A percentile compares a stretch with the other conserved stretches of the same genome.
Evolutionary conservation across 441 rosid species (phyloP).

Genomic region (Bruguiera hainesii): DNA sequence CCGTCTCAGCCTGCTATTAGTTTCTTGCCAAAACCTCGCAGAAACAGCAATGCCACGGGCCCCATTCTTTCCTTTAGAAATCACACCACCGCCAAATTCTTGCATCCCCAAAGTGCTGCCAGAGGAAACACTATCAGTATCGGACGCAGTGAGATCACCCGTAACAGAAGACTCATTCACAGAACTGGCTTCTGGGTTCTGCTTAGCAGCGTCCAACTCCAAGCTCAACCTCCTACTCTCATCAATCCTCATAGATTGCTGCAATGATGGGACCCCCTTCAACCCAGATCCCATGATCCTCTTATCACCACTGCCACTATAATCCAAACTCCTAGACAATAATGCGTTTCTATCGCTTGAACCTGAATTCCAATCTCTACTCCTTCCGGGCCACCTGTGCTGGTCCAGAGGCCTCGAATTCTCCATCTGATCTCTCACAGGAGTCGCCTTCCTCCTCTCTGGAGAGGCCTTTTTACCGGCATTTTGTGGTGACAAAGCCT

Average conservation of each 20-base stretch:
- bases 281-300: slow-evolving; percentile 44
- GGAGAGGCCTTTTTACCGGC: slow-evolving; percentile 54
- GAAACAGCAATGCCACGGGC: slow-evolving; percentile 49
- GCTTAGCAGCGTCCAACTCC: slow-evolving; percentile 38
- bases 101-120: slow-evolving; percentile 57
- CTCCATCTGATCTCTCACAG: slow-evolving; percentile 51
- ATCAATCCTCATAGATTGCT: slow-evolving; percentile 47
- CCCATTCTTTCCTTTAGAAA: slow-evolving; percentile 32
- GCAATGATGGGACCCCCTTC: slow-evolving; percentile 50
- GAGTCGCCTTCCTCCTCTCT: slow-evolving; percentile 55
- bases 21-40: slow-evolving; percentile 68
- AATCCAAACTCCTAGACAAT: slow-evolving; percentile 62
- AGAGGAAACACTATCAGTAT: slow-evolving; percentile 80
- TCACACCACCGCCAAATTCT: slow-evolving; percentile 34
- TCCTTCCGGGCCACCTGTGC: slow-evolving; percentile 71
- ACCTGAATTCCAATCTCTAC: slow-evolving; percentile 40
- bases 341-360: slow-evolving; percentile 30
- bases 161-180: slow-evolving; percentile 28
- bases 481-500: slow-evolving; percentile 47
- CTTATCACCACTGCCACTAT: slow-evolving; percentile 44
- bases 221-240: slow-evolving; percentile 45
- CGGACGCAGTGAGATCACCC: slow-evolving; percentile 54
- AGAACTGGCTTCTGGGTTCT: slow-evolving; percentile 28
- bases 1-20: slow-evolving; percentile 47
- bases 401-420: slow-evolving; percentile 57